phyloP scores from a whole-genome alignment of 1,284 basidiomycete genomes.

The Phlebopus sp. region DNA sequence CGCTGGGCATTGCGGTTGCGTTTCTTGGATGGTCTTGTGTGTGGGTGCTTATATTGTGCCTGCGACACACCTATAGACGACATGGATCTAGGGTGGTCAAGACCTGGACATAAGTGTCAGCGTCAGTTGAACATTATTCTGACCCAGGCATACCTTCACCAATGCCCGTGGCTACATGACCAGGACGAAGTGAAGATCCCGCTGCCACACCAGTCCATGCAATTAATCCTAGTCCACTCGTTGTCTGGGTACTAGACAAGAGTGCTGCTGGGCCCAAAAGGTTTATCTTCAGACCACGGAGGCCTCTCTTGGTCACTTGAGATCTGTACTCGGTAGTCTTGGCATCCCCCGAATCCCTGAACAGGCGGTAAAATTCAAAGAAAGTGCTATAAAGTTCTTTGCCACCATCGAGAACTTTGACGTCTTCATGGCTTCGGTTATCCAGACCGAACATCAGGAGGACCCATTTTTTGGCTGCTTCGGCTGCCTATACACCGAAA shows the following conservation, averaged over 20 bases:
- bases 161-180: too few relatives aligned
- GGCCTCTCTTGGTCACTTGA: slow-evolving; percentile 6
- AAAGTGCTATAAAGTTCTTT: slow-evolving; percentile 18
- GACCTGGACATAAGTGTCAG: too few relatives aligned
- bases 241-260: not conserved
- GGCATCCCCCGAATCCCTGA: not conserved
- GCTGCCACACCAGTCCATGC: too few relatives aligned
- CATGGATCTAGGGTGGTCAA: too few relatives aligned
- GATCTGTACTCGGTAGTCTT: not conserved
- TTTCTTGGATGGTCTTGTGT: slow-evolving; percentile 15
- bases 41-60: slow-evolving; percentile 1
- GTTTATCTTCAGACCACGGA: slow-evolving; percentile 7
- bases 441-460: slow-evolving; percentile 8
- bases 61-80: not conserved
- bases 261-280: not conserved
- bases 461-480: slow-evolving; percentile 16
- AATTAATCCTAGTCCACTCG: not conserved
- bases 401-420: slow-evolving; percentile 15
- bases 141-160: too few relatives aligned
- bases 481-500: slow-evolving; percentile 13
- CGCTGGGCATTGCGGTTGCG: slow-evolving; percentile 24
- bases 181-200: too few relatives aligned
- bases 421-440: not conserved
- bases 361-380: slow-evolving; percentile 17
- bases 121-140: too few relatives aligned